A percentile compares a stretch with the other conserved stretches of the same genome.
Evolutionary conservation across 495 filamentous ascomycete species (phyloP).

Genomic region (Sabuloglossum arenarium): DNA sequence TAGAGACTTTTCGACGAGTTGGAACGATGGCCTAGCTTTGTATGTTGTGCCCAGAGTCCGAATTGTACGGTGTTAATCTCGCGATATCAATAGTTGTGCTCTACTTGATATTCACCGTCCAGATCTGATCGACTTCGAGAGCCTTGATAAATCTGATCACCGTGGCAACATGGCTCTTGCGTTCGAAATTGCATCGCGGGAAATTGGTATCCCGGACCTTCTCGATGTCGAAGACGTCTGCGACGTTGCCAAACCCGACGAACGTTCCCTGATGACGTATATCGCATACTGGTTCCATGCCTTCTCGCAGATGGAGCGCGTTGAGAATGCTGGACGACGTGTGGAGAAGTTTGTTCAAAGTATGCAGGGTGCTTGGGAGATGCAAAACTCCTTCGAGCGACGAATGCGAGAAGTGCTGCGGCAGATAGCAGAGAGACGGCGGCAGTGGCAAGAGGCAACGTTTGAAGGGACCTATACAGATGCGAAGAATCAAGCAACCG

Average conservation of each 20-base stretch:
- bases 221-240: conserved; percentile 97
- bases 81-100: conserved; percentile 37
- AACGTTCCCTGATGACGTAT: conserved; percentile 95
- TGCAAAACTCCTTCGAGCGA: conserved; percentile 88
- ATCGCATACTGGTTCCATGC: conserved; percentile 99
- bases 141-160: conserved; percentile 84
- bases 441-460: conserved; percentile 51
- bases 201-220: conserved; percentile 90
- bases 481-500: conserved; percentile 63
- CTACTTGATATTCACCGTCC: conserved; percentile 92
- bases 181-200: conserved; percentile 85
- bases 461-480: conserved; percentile 89
- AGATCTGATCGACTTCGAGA: conserved; percentile 90
- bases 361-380: conserved; percentile 99
- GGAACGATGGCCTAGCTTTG: conserved; percentile 95
- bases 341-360: conserved; percentile 98
- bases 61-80: conserved; percentile 2
- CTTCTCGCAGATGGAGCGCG: conserved; percentile 92
- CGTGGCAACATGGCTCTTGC: conserved; percentile 93
- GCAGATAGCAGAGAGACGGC: conserved; percentile 48
- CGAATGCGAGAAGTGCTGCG: conserved; percentile 63
- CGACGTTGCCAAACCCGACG: conserved; percentile 87
- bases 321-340: conserved; percentile 86
- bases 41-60: conserved; percentile 10
- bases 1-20: conserved; percentile 79